Evolutionary conservation across 1,284 basidiomycete genomes (phyloP), one percentile per base, ranked within the genome.

Genomic region (Meira nashicola): DNA sequence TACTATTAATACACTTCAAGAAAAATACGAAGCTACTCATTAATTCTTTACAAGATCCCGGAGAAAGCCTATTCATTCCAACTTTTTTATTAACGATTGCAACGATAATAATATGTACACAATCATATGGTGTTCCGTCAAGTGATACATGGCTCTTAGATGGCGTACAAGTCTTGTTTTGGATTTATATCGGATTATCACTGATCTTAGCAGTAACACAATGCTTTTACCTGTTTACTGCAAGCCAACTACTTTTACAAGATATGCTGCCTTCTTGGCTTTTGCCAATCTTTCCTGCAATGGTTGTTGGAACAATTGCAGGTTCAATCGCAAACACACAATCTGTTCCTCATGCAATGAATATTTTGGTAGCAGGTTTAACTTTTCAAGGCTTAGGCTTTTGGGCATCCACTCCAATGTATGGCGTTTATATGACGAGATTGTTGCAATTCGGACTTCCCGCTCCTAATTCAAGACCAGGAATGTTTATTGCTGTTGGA

Each of bases 201-300:
- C 21, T 25, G 4, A 2, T 9, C n/a, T 41, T 43, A 44, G 43
- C 41, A 28, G 15, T 37, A 7, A 2, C 46, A 14, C 38, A 43
- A 21, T 56, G 46, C 54, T 51, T 4, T 5, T 8, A 23, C 10
- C 54, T 56, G 3, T 56, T 43, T n/a, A 47, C 38, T 7, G n/a
- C 66, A 40, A 55, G 58, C n/a, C 52, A 64, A 14, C 52, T 62
- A 14, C 61, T 68, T 62, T 62, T 50, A 19, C 64, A 63, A 5
- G 66, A 33, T 2, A 63, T 68, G 64, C 61, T 50, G 19, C 64
- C 66, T 4, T 63, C 28, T 2, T 66, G 61, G 60, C 60, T 66
- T 3, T 41, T 68, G 15, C 66, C 66, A 7, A 62, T 66, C 43
- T 68, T 68, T 38, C 66, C 66, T 6, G 52, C 58, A n/a, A 68